A percentile compares a stretch with the other conserved stretches of the same genome.
phyloP scores from a whole-genome alignment of 1,284 basidiomycete genomes.

The Ceratobasidium sp. region DNA sequence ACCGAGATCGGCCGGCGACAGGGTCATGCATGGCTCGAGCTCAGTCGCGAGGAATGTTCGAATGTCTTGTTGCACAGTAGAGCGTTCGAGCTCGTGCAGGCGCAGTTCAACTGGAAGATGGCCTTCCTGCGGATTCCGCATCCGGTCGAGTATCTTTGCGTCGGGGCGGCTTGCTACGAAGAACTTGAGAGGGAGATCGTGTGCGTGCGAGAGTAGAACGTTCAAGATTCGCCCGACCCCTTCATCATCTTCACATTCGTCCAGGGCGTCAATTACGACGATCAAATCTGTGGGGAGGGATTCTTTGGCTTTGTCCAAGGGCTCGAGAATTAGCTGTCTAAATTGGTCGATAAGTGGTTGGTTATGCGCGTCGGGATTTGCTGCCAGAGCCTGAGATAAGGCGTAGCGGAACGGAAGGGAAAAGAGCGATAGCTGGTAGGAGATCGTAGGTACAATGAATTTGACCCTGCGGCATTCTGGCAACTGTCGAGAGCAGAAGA shows the following conservation, averaged over 20 bases:
- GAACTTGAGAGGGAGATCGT: no score
- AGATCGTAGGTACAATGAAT: background rate
- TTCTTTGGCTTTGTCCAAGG: background rate
- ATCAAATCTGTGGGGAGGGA: background rate
- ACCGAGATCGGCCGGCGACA: background rate
- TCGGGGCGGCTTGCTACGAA: no score
- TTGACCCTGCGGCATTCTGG: constrained; percentile 1
- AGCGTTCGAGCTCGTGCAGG: background rate
- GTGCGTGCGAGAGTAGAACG: background rate
- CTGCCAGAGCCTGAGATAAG: background rate
- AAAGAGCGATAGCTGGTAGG: background rate
- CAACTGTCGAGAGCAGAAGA: constrained; percentile 18
- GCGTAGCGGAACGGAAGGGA: background rate
- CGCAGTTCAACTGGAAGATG: background rate
- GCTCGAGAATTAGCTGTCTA: background rate
- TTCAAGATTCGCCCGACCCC: background rate
- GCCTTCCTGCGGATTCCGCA: background rate
- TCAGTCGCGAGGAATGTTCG: background rate
- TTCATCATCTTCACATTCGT: background rate
- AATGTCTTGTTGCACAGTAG: background rate
- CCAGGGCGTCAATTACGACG: constrained; percentile 13
- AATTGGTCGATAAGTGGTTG: background rate
- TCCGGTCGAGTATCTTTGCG: background rate
- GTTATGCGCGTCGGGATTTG: background rate
- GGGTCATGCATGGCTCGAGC: background rate